These are phyloP conservation scores for Knoxdaviesia proteae DNA, from an alignment of 2,329 filamentous ascomycete genomes.

Conservation along the genomic window DNA sequence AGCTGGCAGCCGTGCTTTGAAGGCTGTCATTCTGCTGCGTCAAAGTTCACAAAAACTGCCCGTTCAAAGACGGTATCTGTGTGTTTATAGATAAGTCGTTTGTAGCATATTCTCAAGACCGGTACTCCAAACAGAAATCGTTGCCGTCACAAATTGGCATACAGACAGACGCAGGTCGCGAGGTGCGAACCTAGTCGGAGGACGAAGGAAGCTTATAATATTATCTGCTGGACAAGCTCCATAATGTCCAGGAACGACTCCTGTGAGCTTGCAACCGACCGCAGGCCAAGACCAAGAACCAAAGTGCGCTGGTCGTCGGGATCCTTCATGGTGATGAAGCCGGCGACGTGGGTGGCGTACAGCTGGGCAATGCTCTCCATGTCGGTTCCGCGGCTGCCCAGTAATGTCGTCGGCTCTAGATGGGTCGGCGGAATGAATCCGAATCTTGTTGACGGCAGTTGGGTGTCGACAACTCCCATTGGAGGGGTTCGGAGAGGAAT, in stretches of 20 bases:
- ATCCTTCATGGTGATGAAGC: conserved; percentile 49
- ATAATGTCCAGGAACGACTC: conserved; percentile 44
- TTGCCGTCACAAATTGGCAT: too few relatives aligned
- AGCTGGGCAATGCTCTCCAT: conserved; percentile 73
- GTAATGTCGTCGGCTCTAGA: conserved; percentile 66
- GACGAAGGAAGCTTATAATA: conserved; percentile 14
- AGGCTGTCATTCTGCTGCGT: too few relatives aligned
- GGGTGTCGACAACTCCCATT: conserved; percentile 40
- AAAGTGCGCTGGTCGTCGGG: conserved; percentile 41
- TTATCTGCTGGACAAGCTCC: conserved; percentile 37
- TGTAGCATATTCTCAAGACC: too few relatives aligned
- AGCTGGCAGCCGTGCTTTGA: too few relatives aligned
- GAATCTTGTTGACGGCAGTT: conserved; percentile 22
- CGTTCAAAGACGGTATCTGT: too few relatives aligned
- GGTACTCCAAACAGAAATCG: too few relatives aligned
- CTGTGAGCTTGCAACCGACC: conserved; percentile 25
- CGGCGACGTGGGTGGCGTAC: conserved; percentile 75
- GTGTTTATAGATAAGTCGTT: too few relatives aligned
- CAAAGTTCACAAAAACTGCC: too few relatives aligned
- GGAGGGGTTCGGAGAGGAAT: conserved; percentile 54
- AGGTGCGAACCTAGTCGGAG: not conserved
- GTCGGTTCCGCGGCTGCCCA: conserved; percentile 63
- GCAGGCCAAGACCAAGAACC: conserved; percentile 39
- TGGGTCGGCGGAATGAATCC: conserved; percentile 49
- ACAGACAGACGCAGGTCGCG: too few relatives aligned